Evolutionary conservation across 1,139 yeast genomes (phyloP).

Genomic region (Hyphopichia wangnamkhiaoensis): DNA sequence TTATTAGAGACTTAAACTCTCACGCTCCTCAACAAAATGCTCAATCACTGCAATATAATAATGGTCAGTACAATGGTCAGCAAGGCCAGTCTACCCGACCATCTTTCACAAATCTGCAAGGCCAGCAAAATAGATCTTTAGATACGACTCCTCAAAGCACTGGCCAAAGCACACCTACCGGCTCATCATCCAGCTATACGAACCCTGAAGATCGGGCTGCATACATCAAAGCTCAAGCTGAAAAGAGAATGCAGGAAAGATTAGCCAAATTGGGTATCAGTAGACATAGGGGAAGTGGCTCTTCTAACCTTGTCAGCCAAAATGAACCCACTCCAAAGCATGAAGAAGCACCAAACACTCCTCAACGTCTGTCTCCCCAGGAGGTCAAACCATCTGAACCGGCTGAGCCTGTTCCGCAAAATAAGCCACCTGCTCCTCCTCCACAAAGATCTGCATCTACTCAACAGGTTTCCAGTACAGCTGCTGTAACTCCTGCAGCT

Average conservation of each 20-base stretch:
- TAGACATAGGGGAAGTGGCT: constrained; percentile 27
- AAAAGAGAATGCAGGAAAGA: constrained; percentile 84
- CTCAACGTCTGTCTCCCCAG: too few relatives aligned
- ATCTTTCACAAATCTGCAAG: constrained; percentile 12
- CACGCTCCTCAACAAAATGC: constrained; percentile 9
- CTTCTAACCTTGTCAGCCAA: neutral
- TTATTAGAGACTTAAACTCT: constrained; percentile 57
- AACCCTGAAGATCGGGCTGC: constrained; percentile 74
- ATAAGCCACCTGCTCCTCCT: neutral
- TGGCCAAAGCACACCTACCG: constrained; percentile 4
- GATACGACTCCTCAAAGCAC: constrained; percentile 10
- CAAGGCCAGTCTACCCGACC: constrained; percentile 6
- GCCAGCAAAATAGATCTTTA: constrained; percentile 12
- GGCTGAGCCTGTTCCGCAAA: neutral
- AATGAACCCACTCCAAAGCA: constrained; percentile 1
- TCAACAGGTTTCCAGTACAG: neutral
- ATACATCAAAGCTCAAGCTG: constrained; percentile 87
- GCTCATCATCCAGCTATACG: constrained; percentile 20
- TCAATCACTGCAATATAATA: constrained; percentile 8
- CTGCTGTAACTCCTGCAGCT: constrained; percentile 4
- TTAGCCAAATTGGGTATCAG: constrained; percentile 82
- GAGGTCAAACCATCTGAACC: neutral
- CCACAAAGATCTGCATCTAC: constrained; percentile 5
- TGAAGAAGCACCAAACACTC: neutral
- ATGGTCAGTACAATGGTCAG: neutral